Base-by-base conservation (phyloP, 805 yeast species). In the Priceomyces castillae region DNA sequence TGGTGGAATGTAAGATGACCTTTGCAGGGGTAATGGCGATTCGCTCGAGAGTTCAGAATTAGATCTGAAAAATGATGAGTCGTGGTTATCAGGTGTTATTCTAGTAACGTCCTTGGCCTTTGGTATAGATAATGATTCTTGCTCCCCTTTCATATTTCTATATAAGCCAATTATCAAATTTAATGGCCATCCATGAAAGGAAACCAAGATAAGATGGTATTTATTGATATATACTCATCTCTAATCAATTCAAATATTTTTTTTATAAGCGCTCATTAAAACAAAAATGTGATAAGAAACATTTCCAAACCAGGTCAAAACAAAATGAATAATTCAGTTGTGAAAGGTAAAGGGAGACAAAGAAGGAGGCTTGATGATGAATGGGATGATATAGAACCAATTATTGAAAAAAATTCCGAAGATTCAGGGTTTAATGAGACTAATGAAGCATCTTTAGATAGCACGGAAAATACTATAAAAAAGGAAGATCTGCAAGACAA, bases 1-100 rank as follows among this genome's bases (percentile, higher is more conserved):
- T 34, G 70, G 74, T 18, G 69, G 78, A 40, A 67, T 64, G 46
- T 66, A 66, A 11, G 58, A 56, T 30, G 45, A 36, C 12, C 28
- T 37, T 11, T 30, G 34, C 37, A 39, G 22, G 6, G 42, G 43
- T 22, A 39, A 17, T 14, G 28, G 12, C n/a, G 33, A 25, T 14
- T 37, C n/a, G 15, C 18, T n/a, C 4, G 30, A 20, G 16, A 35
- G 16, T 16, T 38, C 46, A 18, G 38, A 39, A 15, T 34, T 34
- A 22, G 56, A 44, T 18, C 46, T 60, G 39, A 63, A 60, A 38
- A 63, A 63, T 2, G 67, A 61, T 15, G 54, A 44, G n/a, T 51
- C 52, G 28, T 49, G 47, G 10, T 54, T 52, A 19, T 54, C 57
- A 1, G 65, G 64, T 3, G 59, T 56, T 14, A 59, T 62, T 34